Conservation (phyloP, 768 basidiomycete species). For the Hemileccinum rubropunctum region DNA sequence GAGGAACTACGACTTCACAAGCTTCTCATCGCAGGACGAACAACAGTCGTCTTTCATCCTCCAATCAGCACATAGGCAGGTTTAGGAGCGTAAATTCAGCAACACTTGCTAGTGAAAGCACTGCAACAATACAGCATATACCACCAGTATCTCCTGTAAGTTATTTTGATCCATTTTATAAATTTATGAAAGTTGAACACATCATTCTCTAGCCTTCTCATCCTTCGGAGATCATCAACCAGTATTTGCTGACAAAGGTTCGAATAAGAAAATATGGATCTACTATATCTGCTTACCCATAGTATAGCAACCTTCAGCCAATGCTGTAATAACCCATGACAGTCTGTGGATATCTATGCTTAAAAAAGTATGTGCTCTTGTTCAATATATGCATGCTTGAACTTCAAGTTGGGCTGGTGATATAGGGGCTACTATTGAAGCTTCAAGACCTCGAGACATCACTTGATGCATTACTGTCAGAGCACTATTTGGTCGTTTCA, state of each 20-base stretch:
- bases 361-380: background rate
- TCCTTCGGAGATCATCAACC: background rate
- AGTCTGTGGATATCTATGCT: background rate
- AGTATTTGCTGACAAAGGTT: background rate
- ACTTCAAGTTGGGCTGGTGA: background rate
- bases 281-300: background rate
- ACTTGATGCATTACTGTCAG: background rate
- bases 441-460: background rate
- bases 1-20: background rate
- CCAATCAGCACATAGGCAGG: background rate
- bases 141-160: background rate
- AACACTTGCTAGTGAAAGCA: background rate
- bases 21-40: background rate
- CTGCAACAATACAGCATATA: background rate
- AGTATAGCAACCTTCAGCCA: background rate
- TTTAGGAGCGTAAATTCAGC: background rate
- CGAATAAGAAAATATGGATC: background rate
- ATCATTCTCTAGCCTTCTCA: background rate
- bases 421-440: background rate
- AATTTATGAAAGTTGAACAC: background rate
- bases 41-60: background rate
- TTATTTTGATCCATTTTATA: no score
- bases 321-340: background rate
- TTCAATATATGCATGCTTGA: background rate
- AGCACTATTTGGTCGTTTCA: background rate